Base-by-base conservation (phyloP, 192 early-diverging fungal genomes). In the Backusella macrospora region DNA sequence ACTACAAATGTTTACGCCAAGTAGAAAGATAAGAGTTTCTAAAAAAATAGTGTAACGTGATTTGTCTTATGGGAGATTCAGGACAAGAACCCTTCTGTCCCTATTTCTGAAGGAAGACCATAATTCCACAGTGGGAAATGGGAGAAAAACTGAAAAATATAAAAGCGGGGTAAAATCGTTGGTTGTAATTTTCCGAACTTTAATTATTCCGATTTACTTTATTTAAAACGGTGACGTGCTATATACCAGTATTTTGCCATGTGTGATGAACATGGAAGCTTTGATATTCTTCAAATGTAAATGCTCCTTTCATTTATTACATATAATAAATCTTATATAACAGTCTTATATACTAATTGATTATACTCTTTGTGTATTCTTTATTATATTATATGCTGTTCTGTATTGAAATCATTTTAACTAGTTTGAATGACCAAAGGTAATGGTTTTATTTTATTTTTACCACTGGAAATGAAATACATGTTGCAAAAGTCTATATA, bases 81-180 rank as follows among this genome's bases (percentile, higher is more conserved):
- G 18, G 49, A 52, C 49, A 52, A 52, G 49, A 52, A 52, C 49
- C 49, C 49, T 52, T 52, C n/a, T 52, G 49, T 52, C 49, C 49
- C 49, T 52, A 52, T 52, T 52, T 52, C n/a, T 52, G 49, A 18
- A 52, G 18, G 49, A 52, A 18, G 18, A 18, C 49, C 49, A 52
- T 18, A 52, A 52, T 52, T 52, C 49, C 49, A 52, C 49, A 52
- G 49, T 52, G 49, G 18, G 49, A 52, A 52, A 52, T 52, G 49
- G 49, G 49, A 52, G 49, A 52, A 52, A 52, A 52, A 21, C 49
- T 52, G 47, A 49, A 49, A 49, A 46, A 49, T n/a, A 48, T n/a
- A 52, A 52, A 52, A 9, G 49, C 49, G 49, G 49, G 49, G 16
- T 52, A 52, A 52, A 52, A 52, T 52, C 49, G 49, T 18, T 52